Base-by-base conservation (phyloP, 148 eudicot genomes). In the Spergularia bocconei region DNA sequence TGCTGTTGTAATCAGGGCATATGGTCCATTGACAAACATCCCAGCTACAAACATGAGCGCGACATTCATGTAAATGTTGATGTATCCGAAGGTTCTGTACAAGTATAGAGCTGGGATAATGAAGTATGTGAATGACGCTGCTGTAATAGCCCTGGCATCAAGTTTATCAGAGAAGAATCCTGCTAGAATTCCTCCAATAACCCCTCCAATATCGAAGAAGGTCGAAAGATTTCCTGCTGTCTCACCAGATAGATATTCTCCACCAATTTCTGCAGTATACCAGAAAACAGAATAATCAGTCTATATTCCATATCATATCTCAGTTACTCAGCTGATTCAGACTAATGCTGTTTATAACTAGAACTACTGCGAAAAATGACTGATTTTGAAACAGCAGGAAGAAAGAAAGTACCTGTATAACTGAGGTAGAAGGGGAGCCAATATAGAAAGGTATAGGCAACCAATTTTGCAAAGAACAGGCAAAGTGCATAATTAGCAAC, bases 341-440 rank as follows among this genome's bases (percentile, higher is more conserved):
- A 44, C 7, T 44, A 9, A 0, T 44, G 10, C 48, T 44, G 48
- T 44, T 44, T 44, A 44, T 44, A 44, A 44, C 8, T 44, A 4
- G 48, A 44, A 44, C 5, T 44, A 44, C 0, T 44, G 48, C 48
- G 48, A 9, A 44, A 41, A 44, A 6, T 6, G 48, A 6, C 10
- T 44, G 48, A 44, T 56, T 13, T 63, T 12, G 44, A 33, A 0
- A 51, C 12, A 67, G 69, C 29, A 63, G 50, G 8, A 11, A 60
- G 29, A 48, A 11, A 13, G 11, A 50, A 2, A 69, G 29, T 88
- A 91, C 98, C 97, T 83, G 98, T 93, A 76, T 88, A 89, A 73
- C 86, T 93, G 81, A 93, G 85, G 88, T 93, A 93, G 84, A 91
- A 93, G 23, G 98, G 98, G 69, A 93, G 97, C 98, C 98, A 93